Conservation (phyloP, 352 stramenopile genomes). For the Phytophthora sp. region DNA sequence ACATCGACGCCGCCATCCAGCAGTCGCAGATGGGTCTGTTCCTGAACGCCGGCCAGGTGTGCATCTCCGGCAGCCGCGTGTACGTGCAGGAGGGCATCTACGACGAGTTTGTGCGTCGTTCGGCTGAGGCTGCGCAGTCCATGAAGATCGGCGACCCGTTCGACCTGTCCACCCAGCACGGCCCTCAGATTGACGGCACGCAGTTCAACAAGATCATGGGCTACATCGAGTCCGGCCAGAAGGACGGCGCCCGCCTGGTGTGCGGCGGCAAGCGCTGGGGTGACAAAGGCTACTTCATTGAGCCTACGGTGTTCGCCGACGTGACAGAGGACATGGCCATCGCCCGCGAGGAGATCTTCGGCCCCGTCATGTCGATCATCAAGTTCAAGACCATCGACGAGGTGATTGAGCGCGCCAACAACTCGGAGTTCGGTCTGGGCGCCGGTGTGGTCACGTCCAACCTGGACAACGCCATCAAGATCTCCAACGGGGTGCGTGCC, state of each 20-base stretch:
- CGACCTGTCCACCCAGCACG: slow-evolving; percentile 36
- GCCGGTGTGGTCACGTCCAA: slow-evolving; percentile 90
- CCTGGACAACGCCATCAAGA: slow-evolving; percentile 80
- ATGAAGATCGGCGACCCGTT: slow-evolving; percentile 63
- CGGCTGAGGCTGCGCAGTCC: slow-evolving; percentile 53
- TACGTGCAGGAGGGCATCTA: slow-evolving; percentile 90
- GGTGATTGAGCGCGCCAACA: slow-evolving; percentile 88
- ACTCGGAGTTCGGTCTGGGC: slow-evolving; percentile 87
- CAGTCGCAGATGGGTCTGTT: slow-evolving; percentile 70
- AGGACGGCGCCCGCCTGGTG: slow-evolving; percentile 82
- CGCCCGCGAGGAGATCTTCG: slow-evolving; percentile 92
- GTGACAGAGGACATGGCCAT: slow-evolving; percentile 85
- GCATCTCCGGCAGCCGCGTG: slow-evolving; percentile 77
- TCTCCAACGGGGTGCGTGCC: slow-evolving; percentile 86
- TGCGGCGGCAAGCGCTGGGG: slow-evolving; percentile 77
- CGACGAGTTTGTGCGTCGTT: slow-evolving; percentile 83
- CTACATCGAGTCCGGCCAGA: slow-evolving; percentile 73
- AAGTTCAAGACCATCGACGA: slow-evolving; percentile 91
- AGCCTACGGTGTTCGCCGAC: slow-evolving; percentile 91
- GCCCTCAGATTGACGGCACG: slow-evolving; percentile 61
- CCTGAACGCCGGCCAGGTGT: slow-evolving; percentile 89
- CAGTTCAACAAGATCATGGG: slow-evolving; percentile 85
- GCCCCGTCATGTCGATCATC: slow-evolving; percentile 88
- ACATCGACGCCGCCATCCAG: slow-evolving; percentile 63
- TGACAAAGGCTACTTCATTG: slow-evolving; percentile 87